A percentile compares a stretch with the other conserved stretches of the same genome.
phyloP scores from a whole-genome alignment of 768 basidiomycete species.

The Rhodotorula taiwanensis region DNA sequence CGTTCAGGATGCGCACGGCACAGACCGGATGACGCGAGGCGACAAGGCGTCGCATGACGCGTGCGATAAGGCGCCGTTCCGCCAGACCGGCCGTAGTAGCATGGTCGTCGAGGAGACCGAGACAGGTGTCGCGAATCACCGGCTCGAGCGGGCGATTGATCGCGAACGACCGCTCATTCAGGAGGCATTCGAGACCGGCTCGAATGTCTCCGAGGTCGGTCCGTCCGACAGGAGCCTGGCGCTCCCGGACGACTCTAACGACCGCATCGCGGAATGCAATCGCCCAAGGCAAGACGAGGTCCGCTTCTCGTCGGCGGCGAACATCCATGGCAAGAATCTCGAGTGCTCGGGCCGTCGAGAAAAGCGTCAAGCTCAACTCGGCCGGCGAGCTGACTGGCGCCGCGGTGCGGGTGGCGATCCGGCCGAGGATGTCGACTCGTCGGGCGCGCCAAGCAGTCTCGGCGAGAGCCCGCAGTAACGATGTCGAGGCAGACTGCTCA shows the following conservation, averaged over 20 bases:
- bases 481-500: not conserved
- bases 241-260: too few relatives aligned
- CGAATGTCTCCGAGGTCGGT: not conserved
- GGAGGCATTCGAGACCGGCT: not conserved
- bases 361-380: not conserved
- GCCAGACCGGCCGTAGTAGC: not conserved
- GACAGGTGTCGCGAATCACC: not conserved
- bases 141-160: slow-evolving; percentile 3
- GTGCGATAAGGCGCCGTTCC: not conserved
- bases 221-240: too few relatives aligned
- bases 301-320: not conserved
- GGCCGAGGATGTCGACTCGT: slow-evolving; percentile 7
- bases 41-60: not conserved
- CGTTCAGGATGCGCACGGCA: slow-evolving; percentile 1
- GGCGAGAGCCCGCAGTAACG: not conserved
- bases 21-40: not conserved
- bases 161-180: too few relatives aligned
- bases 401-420: not conserved
- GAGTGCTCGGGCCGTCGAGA: not conserved
- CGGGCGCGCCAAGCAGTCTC: not conserved
- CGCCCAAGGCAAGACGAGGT: not conserved
- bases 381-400: not conserved
- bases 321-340: not conserved
- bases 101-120: not conserved
- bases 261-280: not conserved